Percentiles rank a stretch among this genome's conserved stretches.
Evolutionary conservation across 2,329 filamentous ascomycete genomes (phyloP).

Genomic region (Pseudogymnoascus sp.): DNA sequence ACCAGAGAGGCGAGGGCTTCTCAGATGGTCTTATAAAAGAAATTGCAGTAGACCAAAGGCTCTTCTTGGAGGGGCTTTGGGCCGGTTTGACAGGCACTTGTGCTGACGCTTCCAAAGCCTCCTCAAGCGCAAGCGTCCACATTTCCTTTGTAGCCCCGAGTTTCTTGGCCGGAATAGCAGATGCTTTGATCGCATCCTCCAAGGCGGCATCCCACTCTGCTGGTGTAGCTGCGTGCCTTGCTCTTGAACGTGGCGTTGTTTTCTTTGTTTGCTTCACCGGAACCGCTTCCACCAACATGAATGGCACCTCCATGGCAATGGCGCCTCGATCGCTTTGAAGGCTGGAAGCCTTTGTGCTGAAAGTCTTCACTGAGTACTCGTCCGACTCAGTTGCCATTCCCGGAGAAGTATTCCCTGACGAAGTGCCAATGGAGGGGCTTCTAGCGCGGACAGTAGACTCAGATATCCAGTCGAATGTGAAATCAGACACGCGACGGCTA

Average conservation of each 20-base stretch:
- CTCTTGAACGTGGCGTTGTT: conserved; percentile 13
- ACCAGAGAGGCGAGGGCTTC: background rate
- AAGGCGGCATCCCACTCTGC: conserved; percentile 5
- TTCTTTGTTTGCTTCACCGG: conserved; percentile 10
- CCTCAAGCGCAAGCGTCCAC: conserved; percentile 3
- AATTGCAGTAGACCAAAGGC: conserved; percentile 4
- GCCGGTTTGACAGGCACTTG: background rate
- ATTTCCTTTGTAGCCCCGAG: conserved; percentile 8
- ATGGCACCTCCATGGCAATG: conserved; percentile 6
- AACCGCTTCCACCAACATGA: conserved; percentile 10
- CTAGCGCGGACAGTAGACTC: conserved; percentile 26
- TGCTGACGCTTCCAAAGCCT: background rate
- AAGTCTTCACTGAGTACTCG: conserved; percentile 25
- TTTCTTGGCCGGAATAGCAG: background rate
- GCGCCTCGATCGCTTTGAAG: conserved; percentile 20
- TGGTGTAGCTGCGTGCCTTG: conserved; percentile 17
- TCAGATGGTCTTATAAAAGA: conserved; percentile 1
- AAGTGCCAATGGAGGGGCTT: conserved; percentile 26
- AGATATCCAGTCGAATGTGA: conserved; percentile 26
- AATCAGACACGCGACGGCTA: conserved; percentile 18
- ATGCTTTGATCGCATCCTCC: background rate
- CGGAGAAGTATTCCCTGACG: conserved; percentile 22
- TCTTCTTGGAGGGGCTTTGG: background rate
- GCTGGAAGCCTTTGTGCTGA: conserved; percentile 27
- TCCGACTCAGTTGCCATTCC: conserved; percentile 26